These are phyloP conservation scores for Clohesyomyces aquaticus DNA, from an alignment of 495 filamentous ascomycete genomes.

Conservation along the genomic window DNA sequence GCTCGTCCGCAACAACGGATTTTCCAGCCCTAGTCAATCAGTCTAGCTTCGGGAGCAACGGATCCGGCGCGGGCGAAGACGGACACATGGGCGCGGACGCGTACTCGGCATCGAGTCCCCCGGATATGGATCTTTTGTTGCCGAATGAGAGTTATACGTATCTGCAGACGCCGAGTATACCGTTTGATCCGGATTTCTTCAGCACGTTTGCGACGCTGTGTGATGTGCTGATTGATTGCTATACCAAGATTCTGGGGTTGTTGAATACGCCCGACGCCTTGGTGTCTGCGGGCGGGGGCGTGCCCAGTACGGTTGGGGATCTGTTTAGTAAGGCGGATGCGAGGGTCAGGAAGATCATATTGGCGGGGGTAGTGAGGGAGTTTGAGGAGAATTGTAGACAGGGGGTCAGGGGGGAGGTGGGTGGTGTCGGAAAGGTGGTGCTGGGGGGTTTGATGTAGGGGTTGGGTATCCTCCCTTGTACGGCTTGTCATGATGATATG, in stretches of 20 bases:
- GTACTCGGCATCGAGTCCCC: conserved; percentile 42
- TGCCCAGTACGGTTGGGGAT: conserved; percentile 62
- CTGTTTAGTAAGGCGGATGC: conserved; percentile 88
- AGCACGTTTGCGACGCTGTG: conserved; percentile 97
- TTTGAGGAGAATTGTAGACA: conserved; percentile 84
- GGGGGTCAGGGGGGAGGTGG: conserved; percentile 76
- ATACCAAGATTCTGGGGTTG: conserved; percentile 73
- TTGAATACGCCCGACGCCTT: conserved; percentile 70
- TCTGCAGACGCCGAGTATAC: conserved; percentile 86
- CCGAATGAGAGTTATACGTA: conserved; percentile 81
- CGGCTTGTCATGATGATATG: conserved; percentile 6
- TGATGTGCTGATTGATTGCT: conserved; percentile 92
- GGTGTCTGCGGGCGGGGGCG: conserved; percentile 44
- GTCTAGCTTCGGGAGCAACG: too few relatives aligned
- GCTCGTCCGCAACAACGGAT: conserved; percentile 66
- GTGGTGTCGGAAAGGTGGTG: conserved; percentile 83
- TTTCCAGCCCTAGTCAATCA: too few relatives aligned
- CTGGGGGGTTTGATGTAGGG: conserved; percentile 80
- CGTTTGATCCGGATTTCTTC: conserved; percentile 97
- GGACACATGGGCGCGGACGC: too few relatives aligned
- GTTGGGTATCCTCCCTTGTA: not conserved
- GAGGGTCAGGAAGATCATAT: conserved; percentile 80
- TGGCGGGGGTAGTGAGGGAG: conserved; percentile 82
- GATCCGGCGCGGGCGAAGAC: too few relatives aligned
- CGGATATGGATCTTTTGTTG: conserved; percentile 38